phyloP scores from a whole-genome alignment of 495 filamentous ascomycete genomes.

The Acidomyces sp. region DNA sequence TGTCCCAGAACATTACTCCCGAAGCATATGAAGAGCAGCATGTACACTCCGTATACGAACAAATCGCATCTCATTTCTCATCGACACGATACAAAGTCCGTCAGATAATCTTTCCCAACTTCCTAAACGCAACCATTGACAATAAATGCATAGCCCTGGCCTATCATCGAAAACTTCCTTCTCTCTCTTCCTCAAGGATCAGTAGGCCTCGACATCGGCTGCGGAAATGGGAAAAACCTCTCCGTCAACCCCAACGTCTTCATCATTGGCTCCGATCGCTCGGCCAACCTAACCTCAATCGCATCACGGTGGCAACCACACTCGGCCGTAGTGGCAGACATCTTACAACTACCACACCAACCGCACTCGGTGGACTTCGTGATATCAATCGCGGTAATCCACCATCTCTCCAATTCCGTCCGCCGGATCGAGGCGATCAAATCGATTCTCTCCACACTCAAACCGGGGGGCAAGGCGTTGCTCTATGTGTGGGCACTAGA shows the following conservation, averaged over 20 bases:
- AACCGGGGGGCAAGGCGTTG: constrained; percentile 51
- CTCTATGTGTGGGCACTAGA: constrained; percentile 97
- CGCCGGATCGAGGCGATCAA: constrained; percentile 62
- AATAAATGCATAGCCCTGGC: constrained; percentile 58
- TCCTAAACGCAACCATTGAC: neutral
- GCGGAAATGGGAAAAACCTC: constrained; percentile 95
- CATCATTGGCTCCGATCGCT: constrained; percentile 82
- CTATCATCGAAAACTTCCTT: constrained; percentile 75
- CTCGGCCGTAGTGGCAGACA: constrained; percentile 58
- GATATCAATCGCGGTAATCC: constrained; percentile 87
- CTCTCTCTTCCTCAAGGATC: constrained; percentile 50
- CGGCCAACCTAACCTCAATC: constrained; percentile 56
- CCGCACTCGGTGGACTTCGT: constrained; percentile 69
- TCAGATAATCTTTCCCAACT: neutral
- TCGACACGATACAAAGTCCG: constrained; percentile 79
- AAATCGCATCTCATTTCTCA: constrained; percentile 91
- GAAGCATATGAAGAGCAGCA: constrained; percentile 61
- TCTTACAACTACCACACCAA: constrained; percentile 55
- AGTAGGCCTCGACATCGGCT: constrained; percentile 83
- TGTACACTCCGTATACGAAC: constrained; percentile 87
- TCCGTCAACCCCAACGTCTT: constrained; percentile 63
- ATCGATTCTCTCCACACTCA: constrained; percentile 57
- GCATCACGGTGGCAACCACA: constrained; percentile 52
- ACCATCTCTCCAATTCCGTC: constrained; percentile 77
- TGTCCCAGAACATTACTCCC: too few relatives aligned